Base-by-base conservation (phyloP, 2,329 filamentous ascomycete genomes). In the Thielaviopsis cerberus region DNA sequence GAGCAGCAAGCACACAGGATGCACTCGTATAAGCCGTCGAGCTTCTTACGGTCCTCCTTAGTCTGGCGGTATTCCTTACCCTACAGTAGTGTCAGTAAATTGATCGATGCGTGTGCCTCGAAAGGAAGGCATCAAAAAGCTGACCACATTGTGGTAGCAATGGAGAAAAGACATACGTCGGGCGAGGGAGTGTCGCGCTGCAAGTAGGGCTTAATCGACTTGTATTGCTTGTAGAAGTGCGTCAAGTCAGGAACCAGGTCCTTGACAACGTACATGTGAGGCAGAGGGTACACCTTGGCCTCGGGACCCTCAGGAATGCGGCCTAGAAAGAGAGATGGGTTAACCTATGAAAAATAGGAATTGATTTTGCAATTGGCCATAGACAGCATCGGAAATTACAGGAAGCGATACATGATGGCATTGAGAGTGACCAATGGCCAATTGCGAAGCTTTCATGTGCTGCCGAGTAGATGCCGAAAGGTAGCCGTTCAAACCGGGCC, bases 161-260 rank as follows among this genome's bases (percentile, higher is more conserved):
- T 20, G 41, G n/a, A n/a, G n/a, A n/a, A 45, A 48, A 51, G 54
- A 77, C 85, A 70, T 79, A 94, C 88, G 69, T 96, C 87, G 64
- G 83, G 81, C 51, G 88, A 76, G 58, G 87, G 85, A 26, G 88
- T 92, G 63, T 90, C 85, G 68, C 89, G 82, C 77, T 97, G 92
- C 57, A 98, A 83, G 72, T 95, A 98, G 51, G 92, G 92, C 83
- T 97, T 94, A 75, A 98, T 96, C 17, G 90, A 96, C 76, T 96
- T 95, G 82, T 98, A 98, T 79, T 98, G 92, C 81, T 97, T 97
- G 82, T 98, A 98, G 77, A 98, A 97, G 69, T 92, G 86, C 62
- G 92, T 98, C 76, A 98, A 77, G 70, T 98, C 92, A 61, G 92
- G 91, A 34, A 98, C 92, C 62, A 98, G 82, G 71, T 98, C 92